Evolutionary conservation across 192 early-diverging fungal genomes (phyloP).

Genomic region (Coemansia sp.): DNA sequence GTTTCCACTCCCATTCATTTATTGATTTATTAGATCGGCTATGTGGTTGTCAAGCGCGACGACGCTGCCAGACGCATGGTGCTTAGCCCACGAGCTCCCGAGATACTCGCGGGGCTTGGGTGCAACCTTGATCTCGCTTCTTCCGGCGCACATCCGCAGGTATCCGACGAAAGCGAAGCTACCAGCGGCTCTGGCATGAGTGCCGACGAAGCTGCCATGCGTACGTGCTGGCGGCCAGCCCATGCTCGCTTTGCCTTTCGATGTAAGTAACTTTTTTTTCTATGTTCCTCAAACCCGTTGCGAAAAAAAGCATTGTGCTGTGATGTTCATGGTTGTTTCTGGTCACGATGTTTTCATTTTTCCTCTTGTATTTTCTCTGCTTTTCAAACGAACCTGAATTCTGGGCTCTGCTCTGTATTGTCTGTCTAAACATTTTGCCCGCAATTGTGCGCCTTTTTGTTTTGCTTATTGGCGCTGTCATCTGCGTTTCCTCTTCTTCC

Average conservation of each 20-base stretch:
- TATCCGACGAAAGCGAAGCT: slow-evolving; percentile 5
- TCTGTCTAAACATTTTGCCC: not conserved
- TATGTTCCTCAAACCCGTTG: not conserved
- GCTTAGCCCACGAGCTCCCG: slow-evolving; percentile 44
- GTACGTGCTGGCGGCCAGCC: slow-evolving; percentile 49
- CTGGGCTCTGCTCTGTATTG: not conserved
- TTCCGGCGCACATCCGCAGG: slow-evolving; percentile 14
- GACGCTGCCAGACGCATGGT: slow-evolving; percentile 29
- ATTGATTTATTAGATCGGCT: slow-evolving; percentile 38
- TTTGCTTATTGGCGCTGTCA: no score
- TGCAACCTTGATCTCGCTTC: slow-evolving; percentile 23
- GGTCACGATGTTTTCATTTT: slow-evolving; percentile 12
- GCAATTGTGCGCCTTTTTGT: not conserved
- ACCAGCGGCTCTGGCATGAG: not conserved
- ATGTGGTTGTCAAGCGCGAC: slow-evolving; percentile 51
- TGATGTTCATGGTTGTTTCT: not conserved
- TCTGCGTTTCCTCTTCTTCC: not conserved
- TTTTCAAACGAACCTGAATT: not conserved
- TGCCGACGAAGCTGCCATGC: slow-evolving; percentile 20
- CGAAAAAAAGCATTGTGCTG: not conserved
- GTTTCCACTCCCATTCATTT: not conserved
- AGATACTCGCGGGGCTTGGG: slow-evolving; percentile 32
- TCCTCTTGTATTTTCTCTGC: not conserved
- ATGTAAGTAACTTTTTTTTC: slow-evolving; percentile 35
- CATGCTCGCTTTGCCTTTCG: slow-evolving; percentile 52